phyloP scores from a whole-genome alignment of 1,284 basidiomycete species.

The Ceraceosorus guamensis region DNA sequence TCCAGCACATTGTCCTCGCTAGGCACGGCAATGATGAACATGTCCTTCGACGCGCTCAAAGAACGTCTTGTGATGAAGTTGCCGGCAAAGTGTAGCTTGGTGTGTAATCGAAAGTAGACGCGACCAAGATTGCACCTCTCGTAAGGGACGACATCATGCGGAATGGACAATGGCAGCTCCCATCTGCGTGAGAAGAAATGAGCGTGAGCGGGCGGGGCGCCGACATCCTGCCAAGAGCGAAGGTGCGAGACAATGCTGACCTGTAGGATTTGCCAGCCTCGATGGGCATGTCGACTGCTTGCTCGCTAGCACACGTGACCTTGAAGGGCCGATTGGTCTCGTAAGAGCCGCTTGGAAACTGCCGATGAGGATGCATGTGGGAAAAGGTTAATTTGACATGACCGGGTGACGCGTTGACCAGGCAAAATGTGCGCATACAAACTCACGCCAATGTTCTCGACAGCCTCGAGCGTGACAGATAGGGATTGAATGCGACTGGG shows the following conservation, averaged over 20 bases:
- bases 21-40: constrained; percentile 1
- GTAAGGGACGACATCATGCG: constrained; percentile 5
- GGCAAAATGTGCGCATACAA: neutral
- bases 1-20: neutral
- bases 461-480: neutral
- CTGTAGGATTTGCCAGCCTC: constrained; percentile 1
- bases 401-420: neutral
- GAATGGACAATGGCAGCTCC: constrained; percentile 1
- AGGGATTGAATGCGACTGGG: neutral
- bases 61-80: neutral
- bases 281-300: neutral
- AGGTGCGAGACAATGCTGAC: too few relatives aligned
- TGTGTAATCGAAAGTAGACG: constrained; percentile 2
- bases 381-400: neutral
- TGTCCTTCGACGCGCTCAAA: constrained; percentile 1
- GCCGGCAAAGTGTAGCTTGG: constrained; percentile 1
- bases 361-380: neutral
- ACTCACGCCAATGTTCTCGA: constrained; percentile 8
- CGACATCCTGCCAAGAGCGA: too few relatives aligned
- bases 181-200: neutral
- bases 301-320: neutral
- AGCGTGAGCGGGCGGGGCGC: too few relatives aligned
- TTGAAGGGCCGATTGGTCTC: constrained; percentile 1
- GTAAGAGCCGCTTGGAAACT: constrained; percentile 6
- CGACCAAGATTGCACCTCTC: constrained; percentile 2